Evolutionary conservation across 1,284 basidiomycete species (phyloP), one percentile per base, ranked within the genome.

Genomic region (Apiotrichum siamense): DNA sequence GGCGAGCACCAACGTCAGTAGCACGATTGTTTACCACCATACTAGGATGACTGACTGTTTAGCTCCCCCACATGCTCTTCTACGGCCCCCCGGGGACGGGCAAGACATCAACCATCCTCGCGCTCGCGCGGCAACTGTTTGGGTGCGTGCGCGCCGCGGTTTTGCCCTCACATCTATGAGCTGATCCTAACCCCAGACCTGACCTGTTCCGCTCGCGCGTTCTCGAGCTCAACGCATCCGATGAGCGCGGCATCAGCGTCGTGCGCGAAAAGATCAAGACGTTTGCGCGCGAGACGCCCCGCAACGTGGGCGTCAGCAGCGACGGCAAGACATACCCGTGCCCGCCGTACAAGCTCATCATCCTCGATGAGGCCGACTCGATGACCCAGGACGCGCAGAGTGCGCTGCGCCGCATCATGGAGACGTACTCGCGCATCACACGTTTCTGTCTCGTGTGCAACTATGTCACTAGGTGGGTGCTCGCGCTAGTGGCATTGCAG

Each of bases 321-420:
- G 88, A 92, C 62, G 88, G 87, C 20, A 86, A 85, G 64, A 79
- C 77, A 47, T 97, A 96, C 67, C 93, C 94, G 24, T 97, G 89
- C 67, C 96, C 96, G 27, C 94, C 96, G 0, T 99, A 91, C 79
- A 99, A 99, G 74, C 96, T 99, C 63, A 87, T 99, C 69, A 97
- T 99, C 57, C 81, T 99, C 18, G 96, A 99, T 67, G 96, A 99
- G 76, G 96, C 96, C 33, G 96, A 99, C 70, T 94, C 90, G 13
- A 99, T 99, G 94, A 99, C 94, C 7, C 96, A 98, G 74, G 94
- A 98, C 69, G 94, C 94, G 2, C 94, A 99, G 74, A 91, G 86
- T 42, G 94, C 94, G 0, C 77, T 99, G 38, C 81, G 94, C 44
- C 82, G 96, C 21, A 98, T 98, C 67, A 99, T 99, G 96, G 96